Conservation (phyloP, 176 grass and related monocot species). For the Musa acuminata region DNA sequence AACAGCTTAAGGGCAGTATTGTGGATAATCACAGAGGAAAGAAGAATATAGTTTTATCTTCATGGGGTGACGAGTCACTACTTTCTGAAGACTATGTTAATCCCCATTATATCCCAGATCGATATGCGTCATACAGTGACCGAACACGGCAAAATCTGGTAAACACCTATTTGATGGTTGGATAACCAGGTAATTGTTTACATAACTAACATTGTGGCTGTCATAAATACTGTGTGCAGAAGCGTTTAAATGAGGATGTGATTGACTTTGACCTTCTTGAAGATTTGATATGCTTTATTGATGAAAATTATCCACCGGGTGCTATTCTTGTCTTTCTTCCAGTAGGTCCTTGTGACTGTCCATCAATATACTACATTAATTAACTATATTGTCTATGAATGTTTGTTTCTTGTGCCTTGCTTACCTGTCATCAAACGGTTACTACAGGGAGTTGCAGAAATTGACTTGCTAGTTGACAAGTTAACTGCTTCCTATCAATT, state of each 20-base stretch:
- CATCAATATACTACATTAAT: conserved; percentile 11
- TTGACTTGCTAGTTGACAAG: conserved; percentile 91
- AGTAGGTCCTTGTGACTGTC: conserved; percentile 36
- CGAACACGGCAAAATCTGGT: conserved; percentile 86
- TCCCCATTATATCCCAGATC: conserved; percentile 61
- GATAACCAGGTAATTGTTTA: not conserved
- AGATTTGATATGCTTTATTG: conserved; percentile 95
- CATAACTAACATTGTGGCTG: not conserved
- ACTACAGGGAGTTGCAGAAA: conserved; percentile 90
- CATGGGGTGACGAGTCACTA: conserved; percentile 83
- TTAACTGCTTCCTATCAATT: conserved; percentile 74
- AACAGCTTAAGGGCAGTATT: conserved; percentile 59
- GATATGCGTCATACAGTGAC: conserved; percentile 67
- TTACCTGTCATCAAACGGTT: conserved; percentile 4
- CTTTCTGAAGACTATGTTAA: conserved; percentile 94
- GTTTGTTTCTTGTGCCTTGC: not conserved
- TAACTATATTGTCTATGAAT: not conserved
- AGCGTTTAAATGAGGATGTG: conserved; percentile 79
- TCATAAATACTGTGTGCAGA: conserved; percentile 33
- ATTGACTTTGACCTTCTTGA: conserved; percentile 96
- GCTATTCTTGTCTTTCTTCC: conserved; percentile 93
- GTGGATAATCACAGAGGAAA: conserved; percentile 88
- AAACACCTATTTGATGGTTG: not conserved
- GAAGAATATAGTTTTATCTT: conserved; percentile 88
- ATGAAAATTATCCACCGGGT: conserved; percentile 60